A percentile compares a stretch with the other conserved stretches of the same genome.
phyloP scores from a whole-genome alignment of 208 protist species.

The Trypanosoma melophagium region DNA sequence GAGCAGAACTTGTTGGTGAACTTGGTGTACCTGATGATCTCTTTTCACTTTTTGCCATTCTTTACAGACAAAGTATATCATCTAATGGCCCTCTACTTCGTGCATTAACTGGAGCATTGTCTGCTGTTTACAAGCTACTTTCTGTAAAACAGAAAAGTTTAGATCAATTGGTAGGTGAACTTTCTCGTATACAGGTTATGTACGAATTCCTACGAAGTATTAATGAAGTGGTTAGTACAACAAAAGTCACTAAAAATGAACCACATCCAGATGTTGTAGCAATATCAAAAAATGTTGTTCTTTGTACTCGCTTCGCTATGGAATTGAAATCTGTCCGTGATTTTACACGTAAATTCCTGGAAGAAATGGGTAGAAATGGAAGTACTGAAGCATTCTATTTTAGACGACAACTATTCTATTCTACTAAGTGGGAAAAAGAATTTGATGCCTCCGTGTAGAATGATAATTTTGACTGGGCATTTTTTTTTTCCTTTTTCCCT shows the following conservation, averaged over 20 bases:
- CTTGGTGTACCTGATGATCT: conserved; percentile 38
- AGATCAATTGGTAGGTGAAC: conserved; percentile 9
- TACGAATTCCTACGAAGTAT: conserved; percentile 50
- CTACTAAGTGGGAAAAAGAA: conserved; percentile 74
- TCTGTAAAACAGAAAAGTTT: conserved; percentile 53
- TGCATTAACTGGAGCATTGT: conserved; percentile 64
- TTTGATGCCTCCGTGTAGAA: conserved; percentile 59
- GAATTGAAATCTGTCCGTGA: conserved; percentile 75
- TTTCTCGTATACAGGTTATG: conserved; percentile 40
- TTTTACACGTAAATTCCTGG: conserved; percentile 54
- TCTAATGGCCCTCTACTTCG: conserved; percentile 41
- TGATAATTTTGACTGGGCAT: background rate
- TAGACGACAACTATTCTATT: conserved; percentile 76
- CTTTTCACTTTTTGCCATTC: conserved; percentile 39
- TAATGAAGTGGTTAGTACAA: conserved; percentile 37
- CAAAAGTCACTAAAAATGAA: conserved; percentile 27
- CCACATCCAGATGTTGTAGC: conserved; percentile 47
- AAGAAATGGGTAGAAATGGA: conserved; percentile 29
- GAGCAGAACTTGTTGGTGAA: conserved; percentile 48
- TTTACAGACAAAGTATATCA: conserved; percentile 17
- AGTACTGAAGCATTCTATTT: conserved; percentile 65
- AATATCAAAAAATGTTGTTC: conserved; percentile 75
- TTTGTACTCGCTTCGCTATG: conserved; percentile 69
- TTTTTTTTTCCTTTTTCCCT: conserved; percentile 17
- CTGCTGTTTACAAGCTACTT: conserved; percentile 68